Conservation (phyloP, 2,329 filamentous ascomycete genomes). For the Rhytidhysteron rufulum region DNA sequence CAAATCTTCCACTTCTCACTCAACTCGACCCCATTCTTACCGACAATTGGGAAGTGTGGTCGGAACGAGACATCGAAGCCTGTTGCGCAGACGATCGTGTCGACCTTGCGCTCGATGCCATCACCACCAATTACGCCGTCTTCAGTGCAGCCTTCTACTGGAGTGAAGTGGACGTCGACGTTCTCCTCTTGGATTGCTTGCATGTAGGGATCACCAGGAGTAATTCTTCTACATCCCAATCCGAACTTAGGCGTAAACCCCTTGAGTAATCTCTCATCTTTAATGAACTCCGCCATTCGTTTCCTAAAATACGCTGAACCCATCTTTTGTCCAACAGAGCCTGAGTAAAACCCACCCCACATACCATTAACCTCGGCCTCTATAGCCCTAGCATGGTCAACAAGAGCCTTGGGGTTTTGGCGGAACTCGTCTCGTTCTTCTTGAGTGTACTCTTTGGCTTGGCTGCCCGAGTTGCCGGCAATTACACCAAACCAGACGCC, state of each 20-base stretch:
- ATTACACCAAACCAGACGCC: conserved; percentile 45
- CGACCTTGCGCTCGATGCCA: conserved; percentile 38
- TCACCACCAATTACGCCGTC: conserved; percentile 44
- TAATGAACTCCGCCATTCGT: conserved; percentile 50
- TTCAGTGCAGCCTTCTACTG: conserved; percentile 43
- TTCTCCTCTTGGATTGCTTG: conserved; percentile 48
- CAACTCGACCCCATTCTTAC: conserved; percentile 37
- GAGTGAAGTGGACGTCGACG: conserved; percentile 49
- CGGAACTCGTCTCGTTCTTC: conserved; percentile 42
- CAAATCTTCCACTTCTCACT: conserved; percentile 38
- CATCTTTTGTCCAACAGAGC: conserved; percentile 37
- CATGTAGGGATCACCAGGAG: conserved; percentile 51
- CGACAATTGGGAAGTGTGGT: conserved; percentile 42
- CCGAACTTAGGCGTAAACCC: conserved; percentile 46
- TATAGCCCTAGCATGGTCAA: conserved; percentile 44
- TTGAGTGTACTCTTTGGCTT: conserved; percentile 43
- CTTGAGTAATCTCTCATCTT: conserved; percentile 47
- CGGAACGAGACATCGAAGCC: conserved; percentile 44
- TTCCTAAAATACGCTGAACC: conserved; percentile 36
- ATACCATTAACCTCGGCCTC: conserved; percentile 47
- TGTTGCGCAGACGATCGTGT: conserved; percentile 45
- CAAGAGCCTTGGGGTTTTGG: conserved; percentile 37
- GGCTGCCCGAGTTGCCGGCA: conserved; percentile 43
- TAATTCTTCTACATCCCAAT: conserved; percentile 45
- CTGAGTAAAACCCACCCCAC: conserved; percentile 46